These are phyloP conservation scores for Aspergillus campestris DNA, from an alignment of 495 filamentous ascomycete species.

Conservation along the genomic window DNA sequence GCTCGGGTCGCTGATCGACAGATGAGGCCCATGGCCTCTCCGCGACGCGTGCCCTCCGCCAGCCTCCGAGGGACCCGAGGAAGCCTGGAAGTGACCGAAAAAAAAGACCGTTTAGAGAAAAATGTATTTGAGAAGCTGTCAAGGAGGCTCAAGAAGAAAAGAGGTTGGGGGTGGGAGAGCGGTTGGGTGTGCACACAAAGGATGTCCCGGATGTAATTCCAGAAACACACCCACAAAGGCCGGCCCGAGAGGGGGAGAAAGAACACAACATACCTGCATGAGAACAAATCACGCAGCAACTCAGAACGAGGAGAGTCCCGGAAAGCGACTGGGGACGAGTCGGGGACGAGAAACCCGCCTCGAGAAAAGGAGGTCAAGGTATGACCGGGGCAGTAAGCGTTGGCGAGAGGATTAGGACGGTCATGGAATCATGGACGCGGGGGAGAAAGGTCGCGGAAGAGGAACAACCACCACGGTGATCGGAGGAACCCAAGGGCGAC, in stretches of 20 bases:
- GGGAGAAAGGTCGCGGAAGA: conserved; percentile 17
- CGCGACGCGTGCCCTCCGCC: conserved; percentile 45
- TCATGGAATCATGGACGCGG: conserved; percentile 39
- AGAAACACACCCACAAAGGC: not conserved
- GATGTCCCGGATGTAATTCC: no score
- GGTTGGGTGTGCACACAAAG: no score
- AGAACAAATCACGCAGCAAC: conserved; percentile 27
- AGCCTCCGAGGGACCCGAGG: conserved; percentile 45
- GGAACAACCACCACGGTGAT: conserved; percentile 10
- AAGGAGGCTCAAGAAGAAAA: no score
- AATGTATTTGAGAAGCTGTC: no score
- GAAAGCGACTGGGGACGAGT: conserved; percentile 22
- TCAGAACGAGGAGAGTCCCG: conserved; percentile 13
- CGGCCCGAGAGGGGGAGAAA: not conserved
- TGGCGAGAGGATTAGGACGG: conserved; percentile 16
- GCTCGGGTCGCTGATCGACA: conserved; percentile 70
- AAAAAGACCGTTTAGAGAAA: conserved; percentile 2
- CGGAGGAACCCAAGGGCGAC: conserved; percentile 9
- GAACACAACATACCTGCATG: conserved; percentile 35
- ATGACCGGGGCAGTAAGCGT: conserved; percentile 28
- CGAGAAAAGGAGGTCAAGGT: conserved; percentile 30
- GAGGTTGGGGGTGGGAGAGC: no score
- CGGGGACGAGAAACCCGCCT: conserved; percentile 14
- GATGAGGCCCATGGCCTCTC: conserved; percentile 55
- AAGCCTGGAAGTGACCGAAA: conserved; percentile 33